phyloP scores from a whole-genome alignment of 2,329 filamentous ascomycete genomes.

The Pseudovirgaria hyperparasitica region DNA sequence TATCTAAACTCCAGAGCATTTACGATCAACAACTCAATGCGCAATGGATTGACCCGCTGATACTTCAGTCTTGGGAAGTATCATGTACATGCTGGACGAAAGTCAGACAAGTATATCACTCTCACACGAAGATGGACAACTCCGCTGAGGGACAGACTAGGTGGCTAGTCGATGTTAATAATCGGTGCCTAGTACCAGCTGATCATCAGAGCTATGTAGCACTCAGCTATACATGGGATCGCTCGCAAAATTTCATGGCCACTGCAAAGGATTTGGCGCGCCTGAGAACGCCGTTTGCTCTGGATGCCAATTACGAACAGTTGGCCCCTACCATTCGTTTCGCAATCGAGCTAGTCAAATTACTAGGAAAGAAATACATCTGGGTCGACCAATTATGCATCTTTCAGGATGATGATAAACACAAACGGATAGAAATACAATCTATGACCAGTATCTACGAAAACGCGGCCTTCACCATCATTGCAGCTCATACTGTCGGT shows the following conservation, averaged over 20 bases:
- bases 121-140: too few relatives aligned
- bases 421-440: constrained; percentile 16
- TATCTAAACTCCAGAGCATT: too few relatives aligned
- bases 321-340: constrained; percentile 1
- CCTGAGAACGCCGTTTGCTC: background rate
- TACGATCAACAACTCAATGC: too few relatives aligned
- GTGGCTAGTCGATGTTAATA: too few relatives aligned
- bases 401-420: constrained; percentile 5
- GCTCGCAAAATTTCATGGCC: background rate
- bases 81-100: too few relatives aligned
- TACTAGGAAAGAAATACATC: constrained; percentile 4
- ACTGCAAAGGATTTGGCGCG: background rate
- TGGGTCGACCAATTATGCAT: constrained; percentile 5
- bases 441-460: constrained; percentile 22
- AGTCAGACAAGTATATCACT: too few relatives aligned
- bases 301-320: constrained; percentile 1
- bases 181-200: too few relatives aligned
- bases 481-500: constrained; percentile 16
- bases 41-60: too few relatives aligned
- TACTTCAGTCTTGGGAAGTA: too few relatives aligned
- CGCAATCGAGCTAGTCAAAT: constrained; percentile 1
- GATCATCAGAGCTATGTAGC: too few relatives aligned
- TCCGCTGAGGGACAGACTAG: too few relatives aligned
- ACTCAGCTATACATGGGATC: constrained; percentile 4
- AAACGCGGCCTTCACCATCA: constrained; percentile 21